Evolutionary conservation across 2,329 filamentous ascomycete species (phyloP), one percentile per base, ranked within the genome.

Genomic region (Epicoccum sorghinum): DNA sequence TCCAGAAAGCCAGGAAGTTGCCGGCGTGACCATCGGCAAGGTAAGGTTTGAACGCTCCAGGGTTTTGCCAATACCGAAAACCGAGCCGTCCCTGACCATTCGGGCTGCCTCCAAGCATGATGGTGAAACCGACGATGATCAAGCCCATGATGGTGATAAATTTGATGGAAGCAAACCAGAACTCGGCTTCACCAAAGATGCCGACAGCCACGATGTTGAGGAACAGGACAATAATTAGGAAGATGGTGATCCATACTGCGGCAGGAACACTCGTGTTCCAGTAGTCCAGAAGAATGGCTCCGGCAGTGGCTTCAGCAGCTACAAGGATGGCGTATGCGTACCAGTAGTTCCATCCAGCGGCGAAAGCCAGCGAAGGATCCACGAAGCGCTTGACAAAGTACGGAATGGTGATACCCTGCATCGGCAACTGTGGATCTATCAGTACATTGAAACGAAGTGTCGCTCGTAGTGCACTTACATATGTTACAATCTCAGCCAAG

Each of bases 1-100:
- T 76, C 70, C 70, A 87, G 68, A 83, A 86, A 0, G 82, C 84
- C 2, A 90, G 77, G 63, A 90, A 90, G 3, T 78, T 75, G 5
- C 87, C 88, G 74, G 79, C 83, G 2, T 69, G 66, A 0, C 84
- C 85, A 0, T 76, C 75, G 61, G 88, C 88, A 25, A 72, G 59
- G n/a, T 73, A 73, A 3, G 65, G 63, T 4, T 62, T 73, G 44
- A 73, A 71, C 0, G 87, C 85, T 0, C 86, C 88, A 0, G 89
- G 88, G 14, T 86, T 70, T 38, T 78, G 82, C 89, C 89, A 91
- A 71, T 89, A 90, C 29, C 79, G 73, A 67, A 90, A 90, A 1
- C 88, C 88, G 0, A 73, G 58, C 18, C 45, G 46, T 3, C 67
- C 71, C 52, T 74, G 70, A 23, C 68, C 64, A 25, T 74, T 73